These are phyloP conservation scores for Candida neerlandica DNA, from an alignment of 1,139 yeast species.

Conservation along the genomic window DNA sequence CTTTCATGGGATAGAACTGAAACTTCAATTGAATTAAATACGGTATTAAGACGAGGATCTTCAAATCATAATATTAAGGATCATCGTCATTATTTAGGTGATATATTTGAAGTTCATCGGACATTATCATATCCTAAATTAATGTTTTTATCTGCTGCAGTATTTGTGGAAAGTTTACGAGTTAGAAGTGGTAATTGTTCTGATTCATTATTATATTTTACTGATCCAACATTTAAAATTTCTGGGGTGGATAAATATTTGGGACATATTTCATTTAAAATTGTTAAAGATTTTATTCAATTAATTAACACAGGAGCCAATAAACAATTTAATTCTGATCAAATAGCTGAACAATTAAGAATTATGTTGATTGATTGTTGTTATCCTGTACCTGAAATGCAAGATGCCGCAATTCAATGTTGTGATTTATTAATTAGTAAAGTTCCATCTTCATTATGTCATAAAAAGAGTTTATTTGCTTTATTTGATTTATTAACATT, in stretches of 20 bases:
- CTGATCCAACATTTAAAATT: conserved; percentile 78
- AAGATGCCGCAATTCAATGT: conserved; percentile 78
- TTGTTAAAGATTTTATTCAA: conserved; percentile 58
- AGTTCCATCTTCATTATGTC: conserved; percentile 84
- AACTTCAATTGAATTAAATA: conserved; percentile 87
- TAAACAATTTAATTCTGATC: conserved; percentile 55
- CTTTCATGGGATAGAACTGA: conserved; percentile 84
- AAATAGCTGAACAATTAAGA: conserved; percentile 72
- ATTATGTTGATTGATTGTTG: conserved; percentile 72
- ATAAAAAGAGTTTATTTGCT: conserved; percentile 70
- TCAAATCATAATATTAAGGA: conserved; percentile 79
- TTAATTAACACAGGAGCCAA: conserved; percentile 50
- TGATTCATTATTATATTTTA: conserved; percentile 69
- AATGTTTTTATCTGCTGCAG: conserved; percentile 85
- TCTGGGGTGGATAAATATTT: conserved; percentile 76
- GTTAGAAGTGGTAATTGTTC: conserved; percentile 83
- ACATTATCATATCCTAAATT: conserved; percentile 75
- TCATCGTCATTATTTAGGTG: conserved; percentile 63
- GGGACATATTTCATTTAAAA: conserved; percentile 62
- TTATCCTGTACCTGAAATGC: conserved; percentile 74
- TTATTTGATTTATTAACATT: conserved; percentile 78
- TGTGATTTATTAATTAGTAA: conserved; percentile 68
- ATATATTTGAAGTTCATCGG: conserved; percentile 52
- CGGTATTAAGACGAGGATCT: conserved; percentile 87
- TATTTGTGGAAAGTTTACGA: conserved; percentile 76